Conservation (phyloP, 2,329 filamentous ascomycete genomes). For the Botrytis hyacinthi region DNA sequence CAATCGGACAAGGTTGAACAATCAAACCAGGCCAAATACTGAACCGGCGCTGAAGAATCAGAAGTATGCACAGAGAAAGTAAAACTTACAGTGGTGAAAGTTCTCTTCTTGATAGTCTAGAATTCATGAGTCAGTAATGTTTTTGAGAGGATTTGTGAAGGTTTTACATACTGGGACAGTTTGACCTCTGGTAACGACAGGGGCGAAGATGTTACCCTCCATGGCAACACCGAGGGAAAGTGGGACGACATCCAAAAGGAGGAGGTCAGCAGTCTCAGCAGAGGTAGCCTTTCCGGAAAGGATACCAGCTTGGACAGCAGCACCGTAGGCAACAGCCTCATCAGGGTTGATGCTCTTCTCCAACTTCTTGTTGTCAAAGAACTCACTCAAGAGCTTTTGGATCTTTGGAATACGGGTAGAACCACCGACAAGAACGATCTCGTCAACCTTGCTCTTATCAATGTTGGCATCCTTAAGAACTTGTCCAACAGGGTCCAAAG, state of each 20-base stretch:
- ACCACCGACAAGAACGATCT: constrained; percentile 98
- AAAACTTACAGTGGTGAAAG: constrained; percentile 4
- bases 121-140: not conserved
- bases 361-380: constrained; percentile 99
- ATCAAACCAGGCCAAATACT: not conserved
- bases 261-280: constrained; percentile 88
- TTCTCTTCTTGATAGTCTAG: constrained; percentile 1
- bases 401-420: constrained; percentile 98
- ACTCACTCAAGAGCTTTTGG: constrained; percentile 98
- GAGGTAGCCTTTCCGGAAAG: constrained; percentile 97
- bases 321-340: constrained; percentile 98
- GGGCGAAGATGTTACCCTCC: constrained; percentile 99
- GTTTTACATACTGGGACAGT: constrained; percentile 75
- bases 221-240: constrained; percentile 98
- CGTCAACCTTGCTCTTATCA: constrained; percentile 89
- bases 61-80: rapidly evolving
- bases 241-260: constrained; percentile 93
- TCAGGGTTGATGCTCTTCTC: constrained; percentile 99
- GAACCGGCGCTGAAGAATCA: not conserved
- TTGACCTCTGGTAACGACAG: constrained; percentile 78
- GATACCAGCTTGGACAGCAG: constrained; percentile 97
- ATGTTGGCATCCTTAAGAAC: constrained; percentile 90
- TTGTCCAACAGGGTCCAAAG: constrained; percentile 91
- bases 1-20: not conserved
- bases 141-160: constrained; percentile 49